Evolutionary conservation across 371 early-diverging fungal species (phyloP), one percentile per base, ranked within the genome.

Genomic region (Mortierella sp.): DNA sequence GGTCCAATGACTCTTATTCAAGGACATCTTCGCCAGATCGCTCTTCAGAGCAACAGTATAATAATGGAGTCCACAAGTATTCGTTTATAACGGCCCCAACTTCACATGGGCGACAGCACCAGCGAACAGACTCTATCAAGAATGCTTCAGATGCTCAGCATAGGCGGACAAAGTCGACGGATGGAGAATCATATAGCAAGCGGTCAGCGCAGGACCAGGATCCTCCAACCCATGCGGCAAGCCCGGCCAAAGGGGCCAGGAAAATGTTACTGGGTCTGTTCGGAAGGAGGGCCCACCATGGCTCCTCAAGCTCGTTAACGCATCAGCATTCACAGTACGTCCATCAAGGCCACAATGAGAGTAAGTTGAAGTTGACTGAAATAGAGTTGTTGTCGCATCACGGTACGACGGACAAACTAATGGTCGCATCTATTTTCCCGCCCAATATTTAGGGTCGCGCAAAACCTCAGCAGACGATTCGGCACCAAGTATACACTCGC

Each of bases 101-200:
- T 4, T 28, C 56, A 2, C 66, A 60, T 41, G 29, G 56, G 31
- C 57, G 58, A 17, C 43, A 57, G 8, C 71, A 71, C 13, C 73
- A 67, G 24, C 57, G 67, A 28, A 62, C 72, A 48, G 65, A 71
- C 28, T 71, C 72, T 22, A 65, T 59, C 44, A 71, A 57, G 45
- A 40, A 59, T 47, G 37, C 43, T 8, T 49, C 34, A 40, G 56
- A 65, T 16, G 57, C 57, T 13, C 51, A 51, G 37, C 72, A 71
- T 53, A 55, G 72, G 43, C 54, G 72, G 53, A 65, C 72, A 71
- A 71, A 71, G 40, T 71, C 72, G 8, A 52, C 57, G 28, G 71
- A 71, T 56, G 64, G 68, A 17, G 76, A 74, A 10, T 51, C 51
- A 45, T 41, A 63, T 21, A 50, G 46, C 1, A 74, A 60, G 28